phyloP scores from a whole-genome alignment of 768 basidiomycete genomes.

The Tulasnella sp. region DNA sequence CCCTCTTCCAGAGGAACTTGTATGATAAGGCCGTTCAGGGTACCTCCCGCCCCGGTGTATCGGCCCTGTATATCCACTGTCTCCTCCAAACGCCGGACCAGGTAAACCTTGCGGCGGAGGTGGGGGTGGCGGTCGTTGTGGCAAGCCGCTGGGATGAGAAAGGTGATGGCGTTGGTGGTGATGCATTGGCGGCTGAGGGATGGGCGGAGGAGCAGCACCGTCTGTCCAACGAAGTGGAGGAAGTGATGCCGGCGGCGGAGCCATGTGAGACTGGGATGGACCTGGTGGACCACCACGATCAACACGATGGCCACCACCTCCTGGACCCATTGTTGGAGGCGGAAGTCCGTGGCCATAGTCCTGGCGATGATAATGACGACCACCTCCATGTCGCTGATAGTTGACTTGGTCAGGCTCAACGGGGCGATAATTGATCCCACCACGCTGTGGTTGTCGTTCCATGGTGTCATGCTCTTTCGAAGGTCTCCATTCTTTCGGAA shows the following conservation, averaged over 20 bases:
- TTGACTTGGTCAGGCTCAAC: constrained; percentile 3
- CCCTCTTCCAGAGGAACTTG: not conserved
- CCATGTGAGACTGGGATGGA: not conserved
- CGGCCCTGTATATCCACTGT: constrained; percentile 7
- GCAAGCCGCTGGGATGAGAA: not conserved
- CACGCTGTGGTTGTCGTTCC: constrained; percentile 1
- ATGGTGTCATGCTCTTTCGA: constrained; percentile 21
- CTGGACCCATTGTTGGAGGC: not conserved
- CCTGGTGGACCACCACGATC: not conserved
- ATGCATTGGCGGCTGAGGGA: not conserved
- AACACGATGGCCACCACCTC: not conserved
- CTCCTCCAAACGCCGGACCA: not conserved
- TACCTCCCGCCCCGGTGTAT: constrained; percentile 9
- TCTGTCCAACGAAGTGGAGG: constrained; percentile 3
- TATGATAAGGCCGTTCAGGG: constrained; percentile 10
- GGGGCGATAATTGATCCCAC: constrained; percentile 6
- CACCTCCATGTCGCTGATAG: constrained; percentile 1
- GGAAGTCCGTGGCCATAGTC: not conserved
- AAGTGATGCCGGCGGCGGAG: not conserved
- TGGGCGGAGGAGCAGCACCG: not conserved
- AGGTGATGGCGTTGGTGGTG: not conserved
- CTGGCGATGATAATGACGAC: not conserved
- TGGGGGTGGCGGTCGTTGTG: not conserved
- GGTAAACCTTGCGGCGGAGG: constrained; percentile 7
- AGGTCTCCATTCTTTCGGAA: constrained; percentile 17